Conservation (phyloP, 2,329 filamentous ascomycete species). For the Botryosphaeria dothidea region DNA sequence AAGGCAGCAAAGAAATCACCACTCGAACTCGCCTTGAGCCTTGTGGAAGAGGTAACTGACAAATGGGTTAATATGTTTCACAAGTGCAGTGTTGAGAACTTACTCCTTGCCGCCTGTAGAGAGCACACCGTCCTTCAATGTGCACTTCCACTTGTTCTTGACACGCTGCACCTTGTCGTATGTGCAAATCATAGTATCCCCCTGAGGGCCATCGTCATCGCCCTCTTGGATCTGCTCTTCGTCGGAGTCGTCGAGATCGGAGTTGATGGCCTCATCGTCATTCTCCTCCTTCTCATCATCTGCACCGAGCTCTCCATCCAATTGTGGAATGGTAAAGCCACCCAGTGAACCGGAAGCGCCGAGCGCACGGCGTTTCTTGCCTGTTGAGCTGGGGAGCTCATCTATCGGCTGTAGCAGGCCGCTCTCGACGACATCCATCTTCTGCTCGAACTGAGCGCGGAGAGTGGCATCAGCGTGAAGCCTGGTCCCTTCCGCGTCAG, state of each 20-base stretch:
- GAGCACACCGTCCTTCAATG: slow-evolving; percentile 92
- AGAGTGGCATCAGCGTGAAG: slow-evolving; percentile 68
- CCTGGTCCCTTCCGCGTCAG: slow-evolving; percentile 49
- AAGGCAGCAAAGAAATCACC: slow-evolving; percentile 58
- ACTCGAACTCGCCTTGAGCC: slow-evolving; percentile 95
- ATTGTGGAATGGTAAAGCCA: slow-evolving; percentile 38
- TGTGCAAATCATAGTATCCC: slow-evolving; percentile 96
- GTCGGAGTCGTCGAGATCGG: slow-evolving; percentile 92
- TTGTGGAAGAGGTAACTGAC: slow-evolving; percentile 91
- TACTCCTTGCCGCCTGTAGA: slow-evolving; percentile 90
- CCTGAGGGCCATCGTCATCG: slow-evolving; percentile 79
- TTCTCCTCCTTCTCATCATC: slow-evolving; percentile 58
- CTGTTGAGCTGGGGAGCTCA: slow-evolving; percentile 50
- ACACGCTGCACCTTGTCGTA: slow-evolving; percentile 99
- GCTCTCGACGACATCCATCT: slow-evolving; percentile 69
- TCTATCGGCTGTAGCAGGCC: slow-evolving; percentile 74
- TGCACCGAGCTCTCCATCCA: slow-evolving; percentile 53
- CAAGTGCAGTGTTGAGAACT: slow-evolving; percentile 29
- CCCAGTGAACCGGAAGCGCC: slow-evolving; percentile 22
- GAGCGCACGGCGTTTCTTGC: slow-evolving; percentile 48
- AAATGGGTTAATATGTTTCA: slow-evolving; percentile 6
- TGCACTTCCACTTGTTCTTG: slow-evolving; percentile 98
- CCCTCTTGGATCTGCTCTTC: slow-evolving; percentile 80
- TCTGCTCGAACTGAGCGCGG: slow-evolving; percentile 66
- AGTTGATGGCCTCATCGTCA: slow-evolving; percentile 97